Evolutionary conservation across 1,284 basidiomycete genomes (phyloP).

Genomic region (Retiboletus flavoniger): DNA sequence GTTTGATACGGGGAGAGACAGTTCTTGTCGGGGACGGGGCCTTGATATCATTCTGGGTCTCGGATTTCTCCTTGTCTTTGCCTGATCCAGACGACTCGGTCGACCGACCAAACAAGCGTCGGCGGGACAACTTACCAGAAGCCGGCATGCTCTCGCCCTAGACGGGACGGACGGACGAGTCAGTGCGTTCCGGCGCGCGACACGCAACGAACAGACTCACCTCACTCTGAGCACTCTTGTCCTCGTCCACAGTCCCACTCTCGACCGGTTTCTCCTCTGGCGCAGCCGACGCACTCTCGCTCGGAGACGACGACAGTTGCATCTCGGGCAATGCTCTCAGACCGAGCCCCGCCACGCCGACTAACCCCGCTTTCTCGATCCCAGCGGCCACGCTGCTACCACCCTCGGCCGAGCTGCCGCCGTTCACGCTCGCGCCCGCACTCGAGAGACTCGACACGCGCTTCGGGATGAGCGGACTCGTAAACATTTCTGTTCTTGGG

Average conservation of each 20-base stretch:
- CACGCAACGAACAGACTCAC: slow-evolving; percentile 39
- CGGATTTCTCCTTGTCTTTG: slow-evolving; percentile 38
- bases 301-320: slow-evolving; percentile 56
- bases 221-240: slow-evolving; percentile 65
- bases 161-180: slow-evolving; percentile 6
- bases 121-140: slow-evolving; percentile 39
- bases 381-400: slow-evolving; percentile 9
- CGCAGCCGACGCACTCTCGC: slow-evolving; percentile 55
- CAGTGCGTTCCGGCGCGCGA: slow-evolving; percentile 1
- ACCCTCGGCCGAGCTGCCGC: slow-evolving; percentile 24
- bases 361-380: slow-evolving; percentile 17
- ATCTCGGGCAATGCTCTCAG: slow-evolving; percentile 35
- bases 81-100: slow-evolving; percentile 43
- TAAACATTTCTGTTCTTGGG: slow-evolving; percentile 34
- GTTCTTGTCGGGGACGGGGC: slow-evolving; percentile 16
- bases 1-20: slow-evolving; percentile 21
- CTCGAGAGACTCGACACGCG: slow-evolving; percentile 35
- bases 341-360: slow-evolving; percentile 29
- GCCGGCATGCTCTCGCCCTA: slow-evolving; percentile 44
- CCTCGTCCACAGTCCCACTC: slow-evolving; percentile 46
- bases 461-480: slow-evolving; percentile 21
- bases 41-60: slow-evolving; percentile 27
- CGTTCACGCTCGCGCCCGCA: slow-evolving; percentile 27
- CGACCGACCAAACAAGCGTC: slow-evolving; percentile 61
- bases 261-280: slow-evolving; percentile 36